These are phyloP conservation scores for Trypanosomatidae sp. DNA, from an alignment of 208 protist species.

Conservation along the genomic window DNA sequence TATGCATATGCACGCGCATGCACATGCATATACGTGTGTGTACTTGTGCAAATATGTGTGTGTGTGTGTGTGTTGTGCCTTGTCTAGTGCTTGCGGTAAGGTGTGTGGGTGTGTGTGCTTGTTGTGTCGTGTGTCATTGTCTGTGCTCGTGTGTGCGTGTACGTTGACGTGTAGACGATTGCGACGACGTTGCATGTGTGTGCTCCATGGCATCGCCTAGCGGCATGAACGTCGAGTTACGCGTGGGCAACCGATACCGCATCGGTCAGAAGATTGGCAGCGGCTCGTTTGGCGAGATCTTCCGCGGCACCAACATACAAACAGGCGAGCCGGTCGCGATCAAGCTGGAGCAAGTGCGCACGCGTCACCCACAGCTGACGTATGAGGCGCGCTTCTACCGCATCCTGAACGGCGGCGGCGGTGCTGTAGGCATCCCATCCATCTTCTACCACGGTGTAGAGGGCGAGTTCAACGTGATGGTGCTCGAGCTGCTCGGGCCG, in stretches of 20 bases:
- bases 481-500: constrained; percentile 89
- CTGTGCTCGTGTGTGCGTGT: no score
- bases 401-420: constrained; percentile 63
- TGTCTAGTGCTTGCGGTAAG: no score
- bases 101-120: no score
- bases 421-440: constrained; percentile 74
- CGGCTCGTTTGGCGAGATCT: constrained; percentile 92
- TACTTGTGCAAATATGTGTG: no score
- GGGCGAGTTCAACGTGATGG: constrained; percentile 90
- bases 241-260: constrained; percentile 93
- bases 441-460: constrained; percentile 85
- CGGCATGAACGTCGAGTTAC: constrained; percentile 86
- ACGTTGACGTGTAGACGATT: no score
- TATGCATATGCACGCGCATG: no score
- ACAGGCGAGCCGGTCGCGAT: constrained; percentile 84
- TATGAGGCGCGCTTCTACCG: constrained; percentile 86
- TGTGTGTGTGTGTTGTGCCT: no score
- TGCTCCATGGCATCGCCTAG: not conserved
- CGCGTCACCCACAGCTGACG: constrained; percentile 85
- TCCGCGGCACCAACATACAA: constrained; percentile 84
- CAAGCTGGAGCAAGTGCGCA: constrained; percentile 85
- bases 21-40: no score
- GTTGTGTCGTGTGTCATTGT: no score
- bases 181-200: no score
- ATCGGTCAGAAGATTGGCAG: constrained; percentile 96